Base-by-base conservation (phyloP, 352 stramenopile species). In the Phytophthora meadii region DNA sequence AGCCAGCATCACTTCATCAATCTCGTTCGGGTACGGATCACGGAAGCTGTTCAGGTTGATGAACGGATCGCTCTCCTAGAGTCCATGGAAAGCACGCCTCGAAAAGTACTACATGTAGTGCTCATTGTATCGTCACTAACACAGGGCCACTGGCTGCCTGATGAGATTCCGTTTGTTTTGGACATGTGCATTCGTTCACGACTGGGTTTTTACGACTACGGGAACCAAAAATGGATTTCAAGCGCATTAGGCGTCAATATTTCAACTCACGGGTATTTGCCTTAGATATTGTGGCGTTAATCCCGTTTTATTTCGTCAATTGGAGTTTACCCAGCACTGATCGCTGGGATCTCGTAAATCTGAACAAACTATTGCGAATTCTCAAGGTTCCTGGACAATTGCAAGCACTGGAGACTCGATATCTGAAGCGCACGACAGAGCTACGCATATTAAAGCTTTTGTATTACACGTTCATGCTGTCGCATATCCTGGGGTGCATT, bases 201-300 rank as follows among this genome's bases (percentile, higher is more conserved):
- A 1, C 70, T 87, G 0, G 81, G 83, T 0, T 89, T 74, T 55
- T 92, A 88, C 45, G 71, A 84, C 8, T 90, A 82, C 27, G 83
- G 83, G 15, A 92, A 89, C 19, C 67, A 92, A 90, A 41, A 65
- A 72, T 5, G 68, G 47, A 5, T 89, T 88, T 41, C 70, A 75
- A 8, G 40, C 27, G 5, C 89, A 81, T 15, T 61, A 8, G 7
- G 17, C 46, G 2, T 77, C 7, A 79, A 86, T 17, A 58, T 67
- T 0, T 17, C 83, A 0, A 72, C 81, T 0, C 27, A 30, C 5
- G 27, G 81, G 81, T 37, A 57, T 65, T 0, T 27, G 79, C 7
- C 79, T 84, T 19, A 53, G 65, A 0, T 85, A 82, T 34, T 3
- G 74, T 0, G 51, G 76, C 15, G 88, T 87, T 51, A 88, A 77